Percentiles rank a stretch among this genome's conserved stretches.
Conservation (phyloP, 1,139 yeast species). For the Diutina pseudorugosa region DNA sequence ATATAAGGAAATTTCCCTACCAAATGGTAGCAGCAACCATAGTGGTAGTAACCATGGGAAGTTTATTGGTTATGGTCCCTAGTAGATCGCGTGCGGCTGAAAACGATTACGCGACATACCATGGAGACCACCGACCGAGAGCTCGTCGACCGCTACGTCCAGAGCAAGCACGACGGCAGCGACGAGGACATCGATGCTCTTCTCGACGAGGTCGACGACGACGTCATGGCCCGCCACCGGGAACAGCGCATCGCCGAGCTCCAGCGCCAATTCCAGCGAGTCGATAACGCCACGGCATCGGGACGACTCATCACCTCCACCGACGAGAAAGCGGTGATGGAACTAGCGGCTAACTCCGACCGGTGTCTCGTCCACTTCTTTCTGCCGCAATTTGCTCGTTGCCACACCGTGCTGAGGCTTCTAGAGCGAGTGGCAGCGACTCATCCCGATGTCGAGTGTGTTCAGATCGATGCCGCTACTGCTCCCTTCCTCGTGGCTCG, state of each 20-base stretch:
- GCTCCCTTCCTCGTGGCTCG: constrained; percentile 65
- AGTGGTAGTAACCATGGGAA: too few relatives aligned
- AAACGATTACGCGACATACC: neutral
- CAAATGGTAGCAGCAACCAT: too few relatives aligned
- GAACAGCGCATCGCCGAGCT: constrained; percentile 40
- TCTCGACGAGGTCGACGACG: constrained; percentile 12
- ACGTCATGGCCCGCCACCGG: constrained; percentile 21
- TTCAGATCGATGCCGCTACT: constrained; percentile 46
- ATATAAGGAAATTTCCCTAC: too few relatives aligned
- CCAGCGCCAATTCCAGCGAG: constrained; percentile 27
- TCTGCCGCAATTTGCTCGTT: constrained; percentile 47
- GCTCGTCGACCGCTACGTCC: constrained; percentile 4
- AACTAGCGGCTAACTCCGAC: constrained; percentile 27
- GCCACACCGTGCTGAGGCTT: constrained; percentile 44
- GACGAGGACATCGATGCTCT: constrained; percentile 16
- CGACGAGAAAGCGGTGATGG: constrained; percentile 48
- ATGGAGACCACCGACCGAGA: neutral
- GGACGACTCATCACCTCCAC: constrained; percentile 17
- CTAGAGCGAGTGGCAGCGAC: constrained; percentile 38
- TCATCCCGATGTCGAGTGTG: constrained; percentile 44
- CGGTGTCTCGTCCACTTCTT: constrained; percentile 53
- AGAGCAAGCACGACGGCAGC: constrained; percentile 1
- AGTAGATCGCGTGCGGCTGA: neutral
- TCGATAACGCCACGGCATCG: constrained; percentile 21
- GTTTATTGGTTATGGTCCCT: too few relatives aligned